Percentiles rank a stretch among this genome's conserved stretches.
Evolutionary conservation across 2,329 filamentous ascomycete species (phyloP).

Genomic region (Alternaria sp.): DNA sequence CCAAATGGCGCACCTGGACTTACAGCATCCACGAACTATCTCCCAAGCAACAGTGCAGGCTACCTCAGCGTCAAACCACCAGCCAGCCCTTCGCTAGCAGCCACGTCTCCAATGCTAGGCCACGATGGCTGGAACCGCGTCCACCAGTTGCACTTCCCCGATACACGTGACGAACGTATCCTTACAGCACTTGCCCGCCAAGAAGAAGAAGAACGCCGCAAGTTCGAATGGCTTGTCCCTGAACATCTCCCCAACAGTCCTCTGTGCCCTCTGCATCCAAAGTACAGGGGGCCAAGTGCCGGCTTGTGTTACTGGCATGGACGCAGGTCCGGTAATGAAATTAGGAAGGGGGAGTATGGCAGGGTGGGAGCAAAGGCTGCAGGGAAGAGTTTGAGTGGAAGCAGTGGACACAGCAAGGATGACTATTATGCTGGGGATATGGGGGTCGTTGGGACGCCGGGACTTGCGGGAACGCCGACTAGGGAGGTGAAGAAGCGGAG

Average conservation of each 20-base stretch:
- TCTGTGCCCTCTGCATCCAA: constrained; percentile 55
- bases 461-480: constrained; percentile 4
- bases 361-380: constrained; percentile 10
- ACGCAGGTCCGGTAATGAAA: constrained; percentile 40
- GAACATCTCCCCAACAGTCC: constrained; percentile 57
- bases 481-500: constrained; percentile 26
- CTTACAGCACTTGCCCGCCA: constrained; percentile 19
- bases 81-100: background rate
- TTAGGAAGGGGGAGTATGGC: constrained; percentile 18
- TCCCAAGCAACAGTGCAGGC: background rate
- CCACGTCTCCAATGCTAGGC: constrained; percentile 7
- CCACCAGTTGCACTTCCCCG: constrained; percentile 12
- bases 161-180: constrained; percentile 12
- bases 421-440: constrained; percentile 5
- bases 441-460: background rate
- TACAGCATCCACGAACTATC: background rate
- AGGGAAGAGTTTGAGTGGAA: constrained; percentile 5
- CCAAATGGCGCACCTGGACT: constrained; percentile 13
- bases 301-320: constrained; percentile 57
- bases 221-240: constrained; percentile 54
- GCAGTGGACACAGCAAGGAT: constrained; percentile 1
- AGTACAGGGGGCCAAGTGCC: constrained; percentile 50
- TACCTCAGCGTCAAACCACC: constrained; percentile 23
- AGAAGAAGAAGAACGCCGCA: constrained; percentile 39
- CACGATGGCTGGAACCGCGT: constrained; percentile 30